Conservation (phyloP, 345 rosid species). For the Barbarea vulgaris region DNA sequence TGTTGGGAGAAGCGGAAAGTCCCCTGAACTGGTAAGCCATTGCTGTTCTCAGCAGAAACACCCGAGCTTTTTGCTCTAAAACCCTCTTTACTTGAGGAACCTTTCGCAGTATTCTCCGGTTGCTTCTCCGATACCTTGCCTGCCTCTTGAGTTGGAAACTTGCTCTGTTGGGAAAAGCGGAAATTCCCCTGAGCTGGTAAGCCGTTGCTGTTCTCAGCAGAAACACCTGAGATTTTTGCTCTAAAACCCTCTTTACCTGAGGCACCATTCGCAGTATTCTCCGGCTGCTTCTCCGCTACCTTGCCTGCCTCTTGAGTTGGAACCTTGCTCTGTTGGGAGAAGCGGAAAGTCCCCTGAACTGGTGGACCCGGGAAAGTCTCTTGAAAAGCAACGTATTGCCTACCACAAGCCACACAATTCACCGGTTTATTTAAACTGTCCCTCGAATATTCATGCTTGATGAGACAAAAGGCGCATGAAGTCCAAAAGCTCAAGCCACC, state of each 20-base stretch:
- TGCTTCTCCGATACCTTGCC: conserved; percentile 39
- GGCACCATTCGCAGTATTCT: conserved; percentile 37
- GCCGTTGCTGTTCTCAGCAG: conserved; percentile 13
- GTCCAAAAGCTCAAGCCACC: conserved; percentile 62
- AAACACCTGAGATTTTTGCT: conserved; percentile 27
- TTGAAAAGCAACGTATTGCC: conserved; percentile 56
- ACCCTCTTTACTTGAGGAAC: conserved; percentile 37
- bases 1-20: conserved; percentile 39
- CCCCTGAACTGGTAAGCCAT: conserved; percentile 39
- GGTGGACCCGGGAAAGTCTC: conserved; percentile 41
- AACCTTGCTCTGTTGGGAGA: conserved; percentile 46
- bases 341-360: conserved; percentile 36
- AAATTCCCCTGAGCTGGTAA: conserved; percentile 40
- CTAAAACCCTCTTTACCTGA: conserved; percentile 36
- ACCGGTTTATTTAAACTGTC: conserved; percentile 43
- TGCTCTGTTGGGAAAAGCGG: conserved; percentile 44
- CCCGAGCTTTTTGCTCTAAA: conserved; percentile 32
- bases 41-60: conserved; percentile 16
- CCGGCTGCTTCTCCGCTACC: conserved; percentile 39
- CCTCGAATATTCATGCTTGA: conserved; percentile 50
- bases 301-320: conserved; percentile 48
- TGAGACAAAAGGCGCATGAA: conserved; percentile 65
- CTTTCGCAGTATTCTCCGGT: conserved; percentile 37
- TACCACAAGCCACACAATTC: conserved; percentile 58
- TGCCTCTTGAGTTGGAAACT: conserved; percentile 46